Base-by-base conservation (phyloP, 495 filamentous ascomycete genomes). In the Filosporella fistucella region DNA sequence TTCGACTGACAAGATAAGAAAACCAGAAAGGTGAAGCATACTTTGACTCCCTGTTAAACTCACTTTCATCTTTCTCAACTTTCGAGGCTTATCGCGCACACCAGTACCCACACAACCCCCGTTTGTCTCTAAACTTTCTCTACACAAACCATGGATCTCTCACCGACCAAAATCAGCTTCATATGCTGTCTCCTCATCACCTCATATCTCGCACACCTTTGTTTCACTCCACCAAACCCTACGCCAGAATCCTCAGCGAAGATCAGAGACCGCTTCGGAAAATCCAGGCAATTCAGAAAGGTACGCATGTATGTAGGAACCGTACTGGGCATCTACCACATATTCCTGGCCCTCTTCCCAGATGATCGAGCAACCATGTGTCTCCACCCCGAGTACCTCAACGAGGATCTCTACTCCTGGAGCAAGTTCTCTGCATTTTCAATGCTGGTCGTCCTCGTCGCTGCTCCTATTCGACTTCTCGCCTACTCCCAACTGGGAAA, bases 401-500 rank as follows among this genome's bases (percentile, higher is more conserved):
- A 63, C 3, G 67, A 62, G 61, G 66, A 55, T 13, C 12, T 46
- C 0, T 47, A 39, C 21, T n/a, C 45, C 14, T 55, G 52, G 52
- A 45, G 39, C 21, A 37, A 47, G 5, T 60, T 57, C 3, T 55
- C 55, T 2, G 33, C 58, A 12, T 49, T 54, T 1, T 49, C 60
- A 13, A 49, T 63, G 0, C 14, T 63, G 13, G 37, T 65, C 17
- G 56, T 74, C 9, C 61, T 59, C 37, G 39, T 54, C 29, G 66
- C 66, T 4, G 52, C 60, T 0, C 56, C 56, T 10, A 49, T 74
- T 6, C 63, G 70, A 2, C 40, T 72, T 1, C 44, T 52, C 0
- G 59, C 67, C 1, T 74, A 68, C 32, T 47, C 56, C 0, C 36
- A 60, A 1, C 65, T 77, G 0, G 74, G 72, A 1, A 56, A 51